phyloP scores from a whole-genome alignment of 805 yeast genomes.

The Lipomyces mesembrius region DNA sequence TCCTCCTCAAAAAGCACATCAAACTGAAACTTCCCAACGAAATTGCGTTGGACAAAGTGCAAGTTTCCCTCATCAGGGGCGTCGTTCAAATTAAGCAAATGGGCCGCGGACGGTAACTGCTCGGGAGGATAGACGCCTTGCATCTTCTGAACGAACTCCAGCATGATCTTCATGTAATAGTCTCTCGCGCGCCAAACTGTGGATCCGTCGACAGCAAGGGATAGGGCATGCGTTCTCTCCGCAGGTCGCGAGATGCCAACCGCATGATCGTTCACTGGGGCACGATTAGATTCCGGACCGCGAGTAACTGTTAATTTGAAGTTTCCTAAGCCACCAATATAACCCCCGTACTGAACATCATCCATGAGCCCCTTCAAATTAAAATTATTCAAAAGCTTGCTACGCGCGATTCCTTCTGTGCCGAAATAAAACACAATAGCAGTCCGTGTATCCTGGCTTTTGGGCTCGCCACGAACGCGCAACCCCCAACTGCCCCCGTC shows the following conservation, averaged over 20 bases:
- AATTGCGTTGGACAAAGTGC: slow-evolving; percentile 78
- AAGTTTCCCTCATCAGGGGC: slow-evolving; percentile 68
- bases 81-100: slow-evolving; percentile 57
- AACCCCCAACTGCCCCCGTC: slow-evolving; percentile 69
- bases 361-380: slow-evolving; percentile 39
- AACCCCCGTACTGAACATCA: slow-evolving; percentile 54
- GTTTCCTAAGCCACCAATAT: slow-evolving; percentile 65
- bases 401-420: slow-evolving; percentile 55
- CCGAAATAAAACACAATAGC: slow-evolving; percentile 80
- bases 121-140: slow-evolving; percentile 39
- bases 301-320: slow-evolving; percentile 67
- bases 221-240: slow-evolving; percentile 18
- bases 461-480: slow-evolving; percentile 68
- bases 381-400: slow-evolving; percentile 39
- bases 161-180: slow-evolving; percentile 67
- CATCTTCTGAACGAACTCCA: slow-evolving; percentile 63
- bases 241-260: slow-evolving; percentile 31
- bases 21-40: slow-evolving; percentile 74
- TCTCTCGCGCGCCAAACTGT: slow-evolving; percentile 74
- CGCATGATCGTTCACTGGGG: slow-evolving; percentile 59
- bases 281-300: slow-evolving; percentile 54
- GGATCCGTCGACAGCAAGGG: slow-evolving; percentile 16
- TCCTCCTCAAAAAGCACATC: slow-evolving; percentile 52
- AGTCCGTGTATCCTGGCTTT: slow-evolving; percentile 52
- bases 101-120: slow-evolving; percentile 50